Evolutionary conservation across 164 flowering plant genomes (phyloP).

Genomic region (Nymphaea colorata): DNA sequence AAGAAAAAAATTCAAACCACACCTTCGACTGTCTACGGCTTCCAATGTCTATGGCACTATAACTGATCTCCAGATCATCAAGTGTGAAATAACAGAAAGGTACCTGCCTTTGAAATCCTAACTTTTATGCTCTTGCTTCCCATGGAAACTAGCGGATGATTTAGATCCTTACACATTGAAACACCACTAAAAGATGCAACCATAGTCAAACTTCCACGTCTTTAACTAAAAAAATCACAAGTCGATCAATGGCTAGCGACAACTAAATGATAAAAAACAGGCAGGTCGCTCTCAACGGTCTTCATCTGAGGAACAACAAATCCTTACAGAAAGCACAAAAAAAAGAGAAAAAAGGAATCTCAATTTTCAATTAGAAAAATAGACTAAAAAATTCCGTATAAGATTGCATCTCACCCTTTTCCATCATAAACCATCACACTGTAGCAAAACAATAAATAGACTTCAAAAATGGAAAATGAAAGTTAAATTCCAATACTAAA

Average conservation of each 20-base stretch:
- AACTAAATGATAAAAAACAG: too few species aligned
- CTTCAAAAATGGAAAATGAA: not conserved
- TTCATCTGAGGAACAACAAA: not conserved
- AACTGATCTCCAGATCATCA: not conserved
- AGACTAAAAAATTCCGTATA: too few species aligned
- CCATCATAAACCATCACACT: too few species aligned
- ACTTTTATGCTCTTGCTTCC: not conserved
- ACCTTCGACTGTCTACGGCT: not conserved
- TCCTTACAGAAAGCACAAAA: not conserved
- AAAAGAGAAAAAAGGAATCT: too few species aligned
- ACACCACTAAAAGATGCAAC: not conserved
- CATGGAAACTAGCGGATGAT: not conserved
- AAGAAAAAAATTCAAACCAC: not conserved
- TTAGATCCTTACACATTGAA: not conserved
- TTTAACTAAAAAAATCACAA: too few species aligned
- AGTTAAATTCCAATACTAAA: not conserved
- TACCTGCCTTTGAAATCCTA: not conserved
- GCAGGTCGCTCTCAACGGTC: not conserved
- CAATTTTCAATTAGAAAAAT: too few species aligned
- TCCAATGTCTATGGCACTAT: not conserved
- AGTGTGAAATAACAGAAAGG: not conserved
- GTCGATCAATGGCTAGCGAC: too few species aligned
- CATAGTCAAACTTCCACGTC: too few species aligned
- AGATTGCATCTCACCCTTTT: too few species aligned
- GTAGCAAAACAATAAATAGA: not conserved